phyloP scores from a whole-genome alignment of 176 grass and related monocot genomes.

The Carex pumila region DNA sequence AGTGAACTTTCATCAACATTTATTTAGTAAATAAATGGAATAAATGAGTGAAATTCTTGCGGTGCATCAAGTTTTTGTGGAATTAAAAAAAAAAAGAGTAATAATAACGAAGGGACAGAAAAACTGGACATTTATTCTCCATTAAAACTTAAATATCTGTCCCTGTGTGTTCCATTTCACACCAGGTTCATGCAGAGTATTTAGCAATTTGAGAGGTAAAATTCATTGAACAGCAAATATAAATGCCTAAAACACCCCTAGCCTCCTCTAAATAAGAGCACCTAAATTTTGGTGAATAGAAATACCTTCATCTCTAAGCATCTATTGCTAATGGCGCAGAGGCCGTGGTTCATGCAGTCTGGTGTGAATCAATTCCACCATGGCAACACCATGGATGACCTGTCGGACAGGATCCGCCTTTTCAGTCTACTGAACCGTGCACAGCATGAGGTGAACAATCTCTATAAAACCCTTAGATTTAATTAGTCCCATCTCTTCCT shows the following conservation, averaged over 20 bases:
- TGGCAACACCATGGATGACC: neutral
- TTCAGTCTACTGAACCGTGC: neutral
- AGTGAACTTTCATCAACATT: neutral
- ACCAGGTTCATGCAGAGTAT: neutral
- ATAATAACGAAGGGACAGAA: neutral
- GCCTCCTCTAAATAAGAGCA: neutral
- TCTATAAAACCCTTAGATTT: neutral
- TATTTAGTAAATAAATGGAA: constrained; percentile 1
- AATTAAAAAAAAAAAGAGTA: neutral
- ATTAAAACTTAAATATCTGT: neutral
- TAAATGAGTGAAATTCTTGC: neutral
- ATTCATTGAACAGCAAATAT: neutral
- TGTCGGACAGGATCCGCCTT: neutral
- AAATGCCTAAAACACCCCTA: neutral
- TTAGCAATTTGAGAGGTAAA: neutral
- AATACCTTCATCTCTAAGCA: neutral
- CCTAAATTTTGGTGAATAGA: neutral
- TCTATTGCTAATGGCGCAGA: neutral
- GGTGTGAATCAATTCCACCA: neutral
- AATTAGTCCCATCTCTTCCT: neutral
- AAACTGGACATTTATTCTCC: neutral
- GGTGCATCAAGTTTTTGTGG: neutral
- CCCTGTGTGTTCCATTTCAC: neutral
- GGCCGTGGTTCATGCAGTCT: neutral
- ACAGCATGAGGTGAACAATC: neutral